These are phyloP conservation scores for Spathaspora sp. DNA, from an alignment of 1,139 yeast genomes.

Conservation along the genomic window DNA sequence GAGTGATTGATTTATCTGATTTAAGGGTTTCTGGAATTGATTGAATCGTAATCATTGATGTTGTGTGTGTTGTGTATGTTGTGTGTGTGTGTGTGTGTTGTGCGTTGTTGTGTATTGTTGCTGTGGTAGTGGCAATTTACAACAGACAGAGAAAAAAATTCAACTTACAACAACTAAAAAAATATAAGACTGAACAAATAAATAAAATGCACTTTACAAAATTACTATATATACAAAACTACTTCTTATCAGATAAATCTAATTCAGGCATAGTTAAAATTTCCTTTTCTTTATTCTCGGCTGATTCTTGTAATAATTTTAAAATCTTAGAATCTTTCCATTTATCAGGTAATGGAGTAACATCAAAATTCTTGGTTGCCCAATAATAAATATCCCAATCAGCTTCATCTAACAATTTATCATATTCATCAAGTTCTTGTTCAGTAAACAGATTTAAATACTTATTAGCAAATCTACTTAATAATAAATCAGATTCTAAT, in stretches of 20 bases:
- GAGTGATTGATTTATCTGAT: slow-evolving; percentile 39
- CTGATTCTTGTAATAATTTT: slow-evolving; percentile 65
- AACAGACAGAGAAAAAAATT: background rate
- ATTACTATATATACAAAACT: slow-evolving; percentile 1
- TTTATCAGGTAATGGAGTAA: slow-evolving; percentile 81
- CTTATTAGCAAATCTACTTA: slow-evolving; percentile 82
- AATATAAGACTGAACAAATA: background rate
- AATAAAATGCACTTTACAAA: background rate
- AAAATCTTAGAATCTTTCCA: slow-evolving; percentile 74
- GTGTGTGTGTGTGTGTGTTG: background rate
- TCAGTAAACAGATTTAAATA: slow-evolving; percentile 59
- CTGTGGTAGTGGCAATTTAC: background rate
- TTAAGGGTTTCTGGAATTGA: slow-evolving; percentile 29
- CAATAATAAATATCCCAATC: slow-evolving; percentile 99
- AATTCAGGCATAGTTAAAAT: slow-evolving; percentile 83
- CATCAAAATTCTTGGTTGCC: slow-evolving; percentile 83
- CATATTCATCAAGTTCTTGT: slow-evolving; percentile 82
- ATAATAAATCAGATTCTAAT: slow-evolving; percentile 82
- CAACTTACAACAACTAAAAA: no score
- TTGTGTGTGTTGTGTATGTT: background rate
- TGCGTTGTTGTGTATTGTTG: background rate
- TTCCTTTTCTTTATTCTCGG: slow-evolving; percentile 70
- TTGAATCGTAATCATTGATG: slow-evolving; percentile 16
- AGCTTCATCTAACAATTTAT: slow-evolving; percentile 79
- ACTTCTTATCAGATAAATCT: slow-evolving; percentile 12